Conservation (phyloP, 345 rosid species). For the Salix arbutifolia region DNA sequence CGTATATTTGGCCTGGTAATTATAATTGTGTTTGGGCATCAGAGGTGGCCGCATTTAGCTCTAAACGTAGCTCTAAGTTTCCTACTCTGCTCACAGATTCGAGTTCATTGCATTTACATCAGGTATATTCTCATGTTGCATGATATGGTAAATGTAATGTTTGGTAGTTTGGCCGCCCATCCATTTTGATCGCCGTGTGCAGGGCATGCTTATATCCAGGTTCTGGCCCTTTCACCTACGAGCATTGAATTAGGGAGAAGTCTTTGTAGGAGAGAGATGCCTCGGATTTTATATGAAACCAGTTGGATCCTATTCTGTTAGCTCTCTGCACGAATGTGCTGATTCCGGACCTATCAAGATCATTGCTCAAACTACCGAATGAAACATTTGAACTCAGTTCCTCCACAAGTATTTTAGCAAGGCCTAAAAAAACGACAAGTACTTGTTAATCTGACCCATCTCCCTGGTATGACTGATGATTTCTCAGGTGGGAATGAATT, state of each 20-base stretch:
- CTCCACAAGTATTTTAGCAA: too few species aligned
- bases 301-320: background rate
- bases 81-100: background rate
- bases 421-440: too few species aligned
- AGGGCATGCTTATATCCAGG: background rate
- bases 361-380: too few species aligned
- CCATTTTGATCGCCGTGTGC: background rate
- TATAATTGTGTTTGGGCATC: constrained; percentile 10
- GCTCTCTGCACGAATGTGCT: background rate
- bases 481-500: background rate
- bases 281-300: background rate
- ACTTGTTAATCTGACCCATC: too few species aligned
- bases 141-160: background rate
- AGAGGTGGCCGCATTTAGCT: background rate
- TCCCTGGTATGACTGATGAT: background rate
- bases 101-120: constrained; percentile 6
- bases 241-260: background rate
- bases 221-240: background rate
- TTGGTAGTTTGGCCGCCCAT: background rate
- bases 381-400: too few species aligned
- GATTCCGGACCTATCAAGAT: background rate
- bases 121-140: constrained; percentile 3
- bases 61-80: background rate
- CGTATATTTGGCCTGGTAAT: constrained; percentile 22
- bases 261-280: background rate